These are phyloP conservation scores for Aspergillus sp. DNA, from an alignment of 2,329 filamentous ascomycete genomes.

Conservation along the genomic window DNA sequence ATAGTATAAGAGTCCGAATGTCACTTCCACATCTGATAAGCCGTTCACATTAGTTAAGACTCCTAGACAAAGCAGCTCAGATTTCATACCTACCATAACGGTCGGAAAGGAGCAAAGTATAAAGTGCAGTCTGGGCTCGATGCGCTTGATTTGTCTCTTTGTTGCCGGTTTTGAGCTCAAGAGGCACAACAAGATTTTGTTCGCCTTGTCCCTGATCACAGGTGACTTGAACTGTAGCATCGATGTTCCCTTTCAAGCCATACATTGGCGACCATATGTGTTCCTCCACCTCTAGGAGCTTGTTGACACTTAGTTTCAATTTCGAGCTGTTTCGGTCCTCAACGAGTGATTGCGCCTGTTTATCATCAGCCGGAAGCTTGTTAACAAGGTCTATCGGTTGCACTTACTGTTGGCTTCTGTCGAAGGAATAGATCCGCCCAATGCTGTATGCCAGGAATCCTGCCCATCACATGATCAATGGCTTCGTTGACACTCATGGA, in stretches of 20 bases:
- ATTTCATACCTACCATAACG: slow-evolving; percentile 67
- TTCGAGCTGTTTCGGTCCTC: slow-evolving; percentile 78
- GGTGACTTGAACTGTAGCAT: slow-evolving; percentile 89
- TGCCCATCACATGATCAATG: slow-evolving; percentile 77
- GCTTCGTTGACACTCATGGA: slow-evolving; percentile 74
- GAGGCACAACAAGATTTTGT: slow-evolving; percentile 80
- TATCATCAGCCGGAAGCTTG: not conserved
- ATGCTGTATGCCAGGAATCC: slow-evolving; percentile 76
- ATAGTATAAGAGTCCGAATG: slow-evolving; percentile 91
- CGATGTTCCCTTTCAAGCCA: slow-evolving; percentile 95
- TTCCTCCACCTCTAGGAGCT: slow-evolving; percentile 94
- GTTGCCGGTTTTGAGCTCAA: slow-evolving; percentile 94
- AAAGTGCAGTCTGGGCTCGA: slow-evolving; percentile 90
- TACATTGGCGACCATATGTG: slow-evolving; percentile 99
- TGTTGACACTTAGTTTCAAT: slow-evolving; percentile 83
- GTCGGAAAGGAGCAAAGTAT: slow-evolving; percentile 89
- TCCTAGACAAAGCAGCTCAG: not conserved
- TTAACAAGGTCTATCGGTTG: not conserved
- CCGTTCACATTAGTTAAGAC: not conserved
- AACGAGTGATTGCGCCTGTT: slow-evolving; percentile 69
- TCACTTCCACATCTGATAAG: slow-evolving; percentile 75
- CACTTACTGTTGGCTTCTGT: slow-evolving; percentile 66
- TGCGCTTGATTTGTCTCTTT: slow-evolving; percentile 77
- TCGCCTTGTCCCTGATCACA: slow-evolving; percentile 72
- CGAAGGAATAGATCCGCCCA: slow-evolving; percentile 87